These are phyloP conservation scores for Apiotrichum sp. DNA, from an alignment of 1,284 basidiomycete species.

Conservation along the genomic window DNA sequence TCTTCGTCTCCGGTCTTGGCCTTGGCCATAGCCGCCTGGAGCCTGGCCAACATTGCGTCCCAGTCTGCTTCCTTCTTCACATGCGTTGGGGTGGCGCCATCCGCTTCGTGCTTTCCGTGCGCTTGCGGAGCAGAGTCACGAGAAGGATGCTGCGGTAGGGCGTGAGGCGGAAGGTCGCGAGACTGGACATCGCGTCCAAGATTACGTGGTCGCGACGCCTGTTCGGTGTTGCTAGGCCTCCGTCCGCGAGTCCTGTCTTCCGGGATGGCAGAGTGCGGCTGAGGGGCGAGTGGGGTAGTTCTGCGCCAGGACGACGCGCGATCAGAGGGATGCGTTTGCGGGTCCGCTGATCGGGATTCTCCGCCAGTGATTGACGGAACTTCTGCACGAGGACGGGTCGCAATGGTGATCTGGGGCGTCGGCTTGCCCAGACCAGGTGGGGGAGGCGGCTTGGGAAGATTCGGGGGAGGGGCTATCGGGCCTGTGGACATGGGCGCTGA, in stretches of 20 bases:
- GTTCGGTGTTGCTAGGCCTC: not conserved
- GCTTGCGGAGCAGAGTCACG: conserved; percentile 1
- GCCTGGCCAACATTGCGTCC: conserved; percentile 78
- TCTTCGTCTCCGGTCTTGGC: conserved; percentile 50
- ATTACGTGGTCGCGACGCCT: no score
- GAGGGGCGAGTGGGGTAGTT: conserved; percentile 2
- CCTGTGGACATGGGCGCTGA: not conserved
- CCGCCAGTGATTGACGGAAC: not conserved
- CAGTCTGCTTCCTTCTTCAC: conserved; percentile 57
- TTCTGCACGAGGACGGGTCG: conserved; percentile 1
- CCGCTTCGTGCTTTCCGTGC: not conserved
- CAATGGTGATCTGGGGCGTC: conserved; percentile 12
- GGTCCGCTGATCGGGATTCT: not conserved
- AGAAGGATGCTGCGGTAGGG: not conserved
- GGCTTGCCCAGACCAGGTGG: conserved; percentile 12
- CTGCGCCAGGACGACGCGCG: conserved; percentile 11
- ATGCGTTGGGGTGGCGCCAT: conserved; percentile 6
- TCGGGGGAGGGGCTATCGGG: not conserved
- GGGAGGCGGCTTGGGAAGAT: conserved; percentile 3
- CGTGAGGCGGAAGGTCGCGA: conserved; percentile 8
- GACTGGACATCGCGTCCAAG: no score
- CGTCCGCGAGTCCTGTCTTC: not conserved
- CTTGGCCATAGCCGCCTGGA: conserved; percentile 69
- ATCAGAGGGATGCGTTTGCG: conserved; percentile 3
- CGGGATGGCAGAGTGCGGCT: not conserved